phyloP scores from a whole-genome alignment of 1,284 basidiomycete genomes.

The Wolfiporia cocos region DNA sequence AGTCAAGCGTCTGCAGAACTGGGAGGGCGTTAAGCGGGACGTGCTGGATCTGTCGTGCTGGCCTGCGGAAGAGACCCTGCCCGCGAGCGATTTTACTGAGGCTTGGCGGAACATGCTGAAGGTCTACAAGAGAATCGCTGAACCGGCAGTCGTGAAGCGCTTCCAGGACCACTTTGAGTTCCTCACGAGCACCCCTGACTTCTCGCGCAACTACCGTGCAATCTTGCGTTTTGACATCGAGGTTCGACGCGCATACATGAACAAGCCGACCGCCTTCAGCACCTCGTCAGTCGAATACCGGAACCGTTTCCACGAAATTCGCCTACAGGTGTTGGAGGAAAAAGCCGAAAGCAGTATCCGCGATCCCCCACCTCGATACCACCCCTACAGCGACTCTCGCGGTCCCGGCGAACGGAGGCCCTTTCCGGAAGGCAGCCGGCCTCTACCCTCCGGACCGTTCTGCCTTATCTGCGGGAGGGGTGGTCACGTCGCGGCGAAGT shows the following conservation, averaged over 20 bases:
- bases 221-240: conserved; percentile 8
- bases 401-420: no score
- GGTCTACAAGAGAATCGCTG: no score
- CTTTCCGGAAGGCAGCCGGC: conserved; percentile 6
- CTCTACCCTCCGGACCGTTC: conserved; percentile 1
- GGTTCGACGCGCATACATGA: conserved; percentile 5
- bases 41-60: conserved; percentile 5
- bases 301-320: not conserved
- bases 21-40: not conserved
- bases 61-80: conserved; percentile 2
- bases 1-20: conserved; percentile 2
- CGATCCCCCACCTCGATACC: not conserved
- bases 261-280: not conserved
- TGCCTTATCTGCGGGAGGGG: conserved; percentile 11
- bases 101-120: conserved; percentile 8
- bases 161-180: conserved; percentile 4
- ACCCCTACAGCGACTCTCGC: not conserved
- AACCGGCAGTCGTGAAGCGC: no score
- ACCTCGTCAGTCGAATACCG: not conserved
- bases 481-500: conserved; percentile 6
- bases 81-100: conserved; percentile 6
- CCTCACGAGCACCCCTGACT: conserved; percentile 1
- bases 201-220: conserved; percentile 1
- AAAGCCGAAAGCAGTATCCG: not conserved
- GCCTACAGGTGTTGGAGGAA: not conserved